A percentile compares a stretch with the other conserved stretches of the same genome.
phyloP scores from a whole-genome alignment of 148 eudicot species.

The Salicornia ramosissima region DNA sequence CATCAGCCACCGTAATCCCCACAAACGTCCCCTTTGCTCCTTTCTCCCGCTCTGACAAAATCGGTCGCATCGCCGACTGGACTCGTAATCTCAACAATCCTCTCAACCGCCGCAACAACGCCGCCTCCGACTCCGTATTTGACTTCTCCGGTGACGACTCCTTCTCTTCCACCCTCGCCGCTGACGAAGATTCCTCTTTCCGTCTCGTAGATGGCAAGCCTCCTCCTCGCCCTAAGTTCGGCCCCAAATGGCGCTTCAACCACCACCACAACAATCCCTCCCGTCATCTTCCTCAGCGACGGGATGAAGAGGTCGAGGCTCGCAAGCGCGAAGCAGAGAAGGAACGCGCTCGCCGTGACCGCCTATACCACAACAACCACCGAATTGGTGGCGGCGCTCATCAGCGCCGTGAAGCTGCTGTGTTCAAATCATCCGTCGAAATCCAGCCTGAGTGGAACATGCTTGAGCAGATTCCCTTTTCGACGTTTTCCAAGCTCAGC shows the following conservation, averaged over 20 bases:
- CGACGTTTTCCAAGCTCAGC: conserved; percentile 68
- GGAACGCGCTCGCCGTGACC: conserved; percentile 73
- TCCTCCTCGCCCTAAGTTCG: conserved; percentile 62
- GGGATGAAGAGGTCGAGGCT: conserved; percentile 90
- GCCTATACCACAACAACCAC: conserved; percentile 58
- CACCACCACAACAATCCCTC: conserved; percentile 42
- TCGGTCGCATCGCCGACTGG: conserved; percentile 68
- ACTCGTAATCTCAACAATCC: conserved; percentile 50
- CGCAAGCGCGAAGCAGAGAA: conserved; percentile 78
- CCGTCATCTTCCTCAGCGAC: conserved; percentile 58
- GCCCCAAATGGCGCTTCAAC: conserved; percentile 75
- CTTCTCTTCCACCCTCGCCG: conserved; percentile 43
- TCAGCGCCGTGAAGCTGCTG: conserved; percentile 77
- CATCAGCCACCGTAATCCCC: conserved; percentile 27
- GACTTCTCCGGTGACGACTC: conserved; percentile 92
- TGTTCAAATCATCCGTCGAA: conserved; percentile 72
- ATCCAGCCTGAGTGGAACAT: conserved; percentile 98
- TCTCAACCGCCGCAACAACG: conserved; percentile 20
- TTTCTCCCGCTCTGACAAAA: conserved; percentile 72
- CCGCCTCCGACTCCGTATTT: conserved; percentile 57
- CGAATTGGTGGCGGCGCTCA: conserved; percentile 38
- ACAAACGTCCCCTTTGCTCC: conserved; percentile 76
- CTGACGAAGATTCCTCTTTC: conserved; percentile 64
- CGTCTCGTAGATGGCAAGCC: conserved; percentile 83
- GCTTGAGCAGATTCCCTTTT: conserved; percentile 94